Percentiles rank a stretch among this genome's conserved stretches.
Conservation (phyloP, 768 basidiomycete genomes). For the Termitomyces sp. region DNA sequence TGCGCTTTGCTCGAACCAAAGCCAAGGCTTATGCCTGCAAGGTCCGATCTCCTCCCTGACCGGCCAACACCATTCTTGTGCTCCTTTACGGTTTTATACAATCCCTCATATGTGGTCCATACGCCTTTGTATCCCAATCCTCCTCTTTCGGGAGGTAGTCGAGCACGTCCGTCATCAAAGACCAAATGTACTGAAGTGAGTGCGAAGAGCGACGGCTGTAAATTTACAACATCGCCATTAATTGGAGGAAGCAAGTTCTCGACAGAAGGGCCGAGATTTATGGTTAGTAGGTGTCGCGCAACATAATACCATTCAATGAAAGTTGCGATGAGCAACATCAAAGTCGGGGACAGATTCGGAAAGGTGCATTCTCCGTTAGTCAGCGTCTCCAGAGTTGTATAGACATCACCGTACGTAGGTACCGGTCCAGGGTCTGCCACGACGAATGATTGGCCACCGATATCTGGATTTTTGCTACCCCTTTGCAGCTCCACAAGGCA, state of each 20-base stretch:
- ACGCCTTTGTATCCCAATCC: constrained; percentile 58
- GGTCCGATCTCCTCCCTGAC: constrained; percentile 31
- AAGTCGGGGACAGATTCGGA: constrained; percentile 49
- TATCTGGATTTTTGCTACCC: constrained; percentile 42
- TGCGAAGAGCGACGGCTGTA: constrained; percentile 56
- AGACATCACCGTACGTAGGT: constrained; percentile 58
- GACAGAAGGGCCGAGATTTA: constrained; percentile 22
- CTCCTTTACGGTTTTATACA: constrained; percentile 52
- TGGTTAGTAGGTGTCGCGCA: constrained; percentile 33
- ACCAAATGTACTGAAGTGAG: constrained; percentile 50
- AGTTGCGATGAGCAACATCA: constrained; percentile 60
- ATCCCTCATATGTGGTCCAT: constrained; percentile 52
- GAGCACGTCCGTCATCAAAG: constrained; percentile 62
- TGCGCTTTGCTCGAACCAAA: constrained; percentile 26
- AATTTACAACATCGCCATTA: constrained; percentile 42
- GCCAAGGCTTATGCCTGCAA: constrained; percentile 41
- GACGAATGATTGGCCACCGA: constrained; percentile 68
- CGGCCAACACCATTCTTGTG: constrained; percentile 32
- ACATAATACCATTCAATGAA: constrained; percentile 53
- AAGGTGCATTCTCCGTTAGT: constrained; percentile 53
- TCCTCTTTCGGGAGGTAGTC: constrained; percentile 46
- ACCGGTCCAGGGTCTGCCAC: constrained; percentile 63
- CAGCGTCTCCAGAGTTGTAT: constrained; percentile 48
- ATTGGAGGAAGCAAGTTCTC: constrained; percentile 37
- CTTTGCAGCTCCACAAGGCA: constrained; percentile 50